These are phyloP conservation scores for Pichia kudriavzevii DNA, from an alignment of 1,139 yeast genomes.

Conservation along the genomic window DNA sequence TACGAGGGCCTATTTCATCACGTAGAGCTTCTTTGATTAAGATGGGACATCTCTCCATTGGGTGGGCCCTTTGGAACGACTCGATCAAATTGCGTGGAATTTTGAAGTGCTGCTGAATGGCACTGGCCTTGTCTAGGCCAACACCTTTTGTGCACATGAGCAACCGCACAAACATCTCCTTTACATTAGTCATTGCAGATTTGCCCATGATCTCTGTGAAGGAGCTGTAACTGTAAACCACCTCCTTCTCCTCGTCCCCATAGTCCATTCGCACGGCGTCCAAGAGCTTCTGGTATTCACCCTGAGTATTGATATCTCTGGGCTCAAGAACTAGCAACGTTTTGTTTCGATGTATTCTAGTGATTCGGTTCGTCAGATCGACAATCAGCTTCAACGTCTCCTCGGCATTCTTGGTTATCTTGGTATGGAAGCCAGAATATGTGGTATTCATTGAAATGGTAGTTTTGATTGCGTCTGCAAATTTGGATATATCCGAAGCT, in stretches of 20 bases:
- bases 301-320: constrained; percentile 41
- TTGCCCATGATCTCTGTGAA: constrained; percentile 71
- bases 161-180: constrained; percentile 69
- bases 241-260: constrained; percentile 34
- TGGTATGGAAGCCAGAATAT: constrained; percentile 57
- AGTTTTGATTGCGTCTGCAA: constrained; percentile 65
- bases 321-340: constrained; percentile 45
- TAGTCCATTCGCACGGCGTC: constrained; percentile 36
- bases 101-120: constrained; percentile 57
- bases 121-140: constrained; percentile 75
- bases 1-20: constrained; percentile 48
- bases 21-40: constrained; percentile 41
- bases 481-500: constrained; percentile 36
- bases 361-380: constrained; percentile 46
- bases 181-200: constrained; percentile 60
- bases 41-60: constrained; percentile 26
- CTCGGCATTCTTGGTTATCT: constrained; percentile 63
- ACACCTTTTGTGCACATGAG: constrained; percentile 76
- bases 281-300: constrained; percentile 40
- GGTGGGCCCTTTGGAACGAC: constrained; percentile 32
- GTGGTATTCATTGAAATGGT: constrained; percentile 69
- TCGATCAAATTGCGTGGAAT: constrained; percentile 54
- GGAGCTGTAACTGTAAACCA: constrained; percentile 57
- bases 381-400: constrained; percentile 65
- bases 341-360: constrained; percentile 30